Conservation (phyloP, 2,329 filamentous ascomycete genomes). For the Xylariales sp. region DNA sequence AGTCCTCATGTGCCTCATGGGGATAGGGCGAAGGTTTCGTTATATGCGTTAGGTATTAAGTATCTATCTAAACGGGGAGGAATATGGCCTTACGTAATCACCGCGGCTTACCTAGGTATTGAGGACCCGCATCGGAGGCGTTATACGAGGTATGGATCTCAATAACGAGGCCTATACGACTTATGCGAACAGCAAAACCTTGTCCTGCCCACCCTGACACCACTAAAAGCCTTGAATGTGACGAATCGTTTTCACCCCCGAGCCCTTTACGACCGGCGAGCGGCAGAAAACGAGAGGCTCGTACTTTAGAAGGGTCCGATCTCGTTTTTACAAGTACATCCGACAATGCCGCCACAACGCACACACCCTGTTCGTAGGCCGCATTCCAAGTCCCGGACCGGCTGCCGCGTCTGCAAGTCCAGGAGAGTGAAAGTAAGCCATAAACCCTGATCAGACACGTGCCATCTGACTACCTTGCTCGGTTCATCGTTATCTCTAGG, state of each 20-base stretch:
- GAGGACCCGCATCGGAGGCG: too few relatives aligned
- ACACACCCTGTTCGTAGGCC: constrained; percentile 42
- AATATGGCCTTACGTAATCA: too few relatives aligned
- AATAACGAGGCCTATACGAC: constrained; percentile 22
- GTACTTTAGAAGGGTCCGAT: constrained; percentile 26
- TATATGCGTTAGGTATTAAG: too few relatives aligned
- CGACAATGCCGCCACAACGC: constrained; percentile 36
- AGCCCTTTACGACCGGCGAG: constrained; percentile 8
- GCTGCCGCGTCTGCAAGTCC: constrained; percentile 45
- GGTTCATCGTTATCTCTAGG: constrained; percentile 6
- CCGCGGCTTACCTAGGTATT: too few relatives aligned
- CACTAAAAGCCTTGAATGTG: constrained; percentile 1
- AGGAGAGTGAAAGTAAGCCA: constrained; percentile 44
- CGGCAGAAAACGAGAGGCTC: constrained; percentile 25
- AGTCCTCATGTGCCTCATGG: too few relatives aligned
- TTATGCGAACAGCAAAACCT: constrained; percentile 15
- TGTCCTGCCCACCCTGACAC: constrained; percentile 8
- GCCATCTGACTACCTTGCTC: background rate
- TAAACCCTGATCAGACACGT: background rate
- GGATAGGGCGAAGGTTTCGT: too few relatives aligned
- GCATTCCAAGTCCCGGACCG: constrained; percentile 45
- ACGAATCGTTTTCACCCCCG: constrained; percentile 29
- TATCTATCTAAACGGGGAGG: too few relatives aligned
- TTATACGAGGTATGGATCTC: constrained; percentile 27
- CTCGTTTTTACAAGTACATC: constrained; percentile 17